phyloP scores from a whole-genome alignment of 2,329 filamentous ascomycete species.

The Karstenula rhodostoma region DNA sequence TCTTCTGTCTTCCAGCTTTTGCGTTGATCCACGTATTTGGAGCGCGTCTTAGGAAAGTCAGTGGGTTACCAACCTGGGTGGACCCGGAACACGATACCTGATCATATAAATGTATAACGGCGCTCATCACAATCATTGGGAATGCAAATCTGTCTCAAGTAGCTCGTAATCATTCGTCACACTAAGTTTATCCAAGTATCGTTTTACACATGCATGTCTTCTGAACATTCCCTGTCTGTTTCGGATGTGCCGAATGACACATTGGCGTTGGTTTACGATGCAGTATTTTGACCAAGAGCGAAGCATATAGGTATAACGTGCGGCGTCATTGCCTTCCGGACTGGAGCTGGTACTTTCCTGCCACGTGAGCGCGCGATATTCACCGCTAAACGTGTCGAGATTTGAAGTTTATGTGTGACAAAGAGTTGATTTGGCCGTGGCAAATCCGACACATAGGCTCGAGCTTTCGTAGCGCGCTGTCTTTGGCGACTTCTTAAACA shows the following conservation, averaged over 20 bases:
- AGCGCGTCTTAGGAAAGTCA: constrained; percentile 1
- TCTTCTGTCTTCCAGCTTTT: constrained; percentile 7
- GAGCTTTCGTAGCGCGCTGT: background rate
- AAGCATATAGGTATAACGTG: background rate
- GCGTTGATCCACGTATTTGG: constrained; percentile 6
- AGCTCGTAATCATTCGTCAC: too few species aligned
- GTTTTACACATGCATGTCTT: too few species aligned
- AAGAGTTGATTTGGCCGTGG: background rate
- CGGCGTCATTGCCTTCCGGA: background rate
- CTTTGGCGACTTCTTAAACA: background rate
- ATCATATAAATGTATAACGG: background rate
- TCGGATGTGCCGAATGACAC: too few species aligned
- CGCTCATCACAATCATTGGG: background rate
- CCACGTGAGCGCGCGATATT: background rate
- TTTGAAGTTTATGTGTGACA: background rate
- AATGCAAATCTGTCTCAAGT: background rate
- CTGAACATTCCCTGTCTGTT: too few species aligned
- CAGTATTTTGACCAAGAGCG: too few species aligned
- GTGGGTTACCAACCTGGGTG: constrained; percentile 9
- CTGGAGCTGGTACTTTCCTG: background rate
- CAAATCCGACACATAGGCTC: background rate
- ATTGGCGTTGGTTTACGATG: too few species aligned
- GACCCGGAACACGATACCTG: constrained; percentile 11
- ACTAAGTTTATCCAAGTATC: too few species aligned
- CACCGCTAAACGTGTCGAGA: background rate